Evolutionary conservation across 179 eudicot genomes (phyloP).

Genomic region (Carnegiea gigantea): DNA sequence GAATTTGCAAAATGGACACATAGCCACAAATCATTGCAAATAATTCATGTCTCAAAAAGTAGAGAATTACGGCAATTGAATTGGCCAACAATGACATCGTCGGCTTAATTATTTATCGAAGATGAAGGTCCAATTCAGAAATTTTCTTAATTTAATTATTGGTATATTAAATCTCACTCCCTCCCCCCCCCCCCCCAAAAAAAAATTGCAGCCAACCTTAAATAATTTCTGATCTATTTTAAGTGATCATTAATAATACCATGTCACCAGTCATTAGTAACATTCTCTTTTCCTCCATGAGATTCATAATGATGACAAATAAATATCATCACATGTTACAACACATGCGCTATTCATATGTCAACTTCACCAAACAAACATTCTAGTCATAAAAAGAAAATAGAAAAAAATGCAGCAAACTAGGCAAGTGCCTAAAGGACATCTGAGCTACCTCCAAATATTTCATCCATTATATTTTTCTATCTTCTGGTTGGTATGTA

Average conservation of each 20-base stretch:
- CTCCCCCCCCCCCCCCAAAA: neutral
- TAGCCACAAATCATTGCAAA: conserved; percentile 17
- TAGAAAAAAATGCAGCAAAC: too few relatives aligned
- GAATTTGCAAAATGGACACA: neutral
- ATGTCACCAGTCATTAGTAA: neutral
- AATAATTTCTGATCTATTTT: neutral
- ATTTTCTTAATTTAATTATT: neutral
- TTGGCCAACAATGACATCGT: neutral
- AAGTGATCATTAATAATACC: neutral
- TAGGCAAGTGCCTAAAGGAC: too few relatives aligned
- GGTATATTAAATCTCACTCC: conserved; percentile 29
- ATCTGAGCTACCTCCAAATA: too few relatives aligned
- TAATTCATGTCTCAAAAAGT: conserved; percentile 27
- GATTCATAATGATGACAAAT: neutral
- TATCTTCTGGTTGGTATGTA: too few relatives aligned
- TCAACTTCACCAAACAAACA: neutral
- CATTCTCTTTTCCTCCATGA: neutral
- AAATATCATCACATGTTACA: neutral
- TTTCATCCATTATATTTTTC: too few relatives aligned
- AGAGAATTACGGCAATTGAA: neutral
- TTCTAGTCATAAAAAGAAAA: too few relatives aligned
- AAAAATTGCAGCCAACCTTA: neutral
- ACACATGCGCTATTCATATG: too few relatives aligned
- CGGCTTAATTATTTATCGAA: neutral
- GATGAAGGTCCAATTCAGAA: neutral